Evolutionary conservation across 768 basidiomycete genomes (phyloP), one percentile per base, ranked within the genome.

Genomic region (Phlebiopsis flavidoalba): DNA sequence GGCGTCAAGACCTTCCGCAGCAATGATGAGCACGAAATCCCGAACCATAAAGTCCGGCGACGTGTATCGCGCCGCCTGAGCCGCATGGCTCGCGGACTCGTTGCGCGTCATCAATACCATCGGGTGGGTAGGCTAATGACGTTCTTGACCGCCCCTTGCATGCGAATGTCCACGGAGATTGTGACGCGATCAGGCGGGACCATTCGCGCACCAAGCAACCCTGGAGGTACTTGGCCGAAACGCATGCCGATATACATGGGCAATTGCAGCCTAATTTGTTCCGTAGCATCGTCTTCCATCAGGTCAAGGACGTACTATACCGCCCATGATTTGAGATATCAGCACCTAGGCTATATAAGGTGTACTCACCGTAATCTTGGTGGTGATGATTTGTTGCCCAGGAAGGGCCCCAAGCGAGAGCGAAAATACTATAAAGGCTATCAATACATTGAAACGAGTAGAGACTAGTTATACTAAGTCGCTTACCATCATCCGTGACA

Each of bases 331-430:
- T 24, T 69, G 70, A 6, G 83, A 77, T 1, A 67, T 77, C 40
- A 75, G 64, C 22, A 21, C 10, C 22, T 43, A 5, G 35, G 1
- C 12, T 17, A 17, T 17, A 12, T 17, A 10, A 54, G 26, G 15
- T 36, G 2, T 8, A 21, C 49, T n/a, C 63, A 83, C 84, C 49
- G 77, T 77, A 33, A 84, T 33, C 36, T 70, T 72, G 0, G 76
- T 74, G 22, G 70, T 72, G 4, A 84, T 77, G 1, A 68, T 77
- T 40, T 76, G 65, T 1, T 63, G 62, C 0, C 78, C 71, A 37
- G 80, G 80, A 55, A 86, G 76, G 0, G 80, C 79, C 6, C 84
- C 84, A 3, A 86, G 65, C 2, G 84, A 85, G 45, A 86, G 80
- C 0, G 78, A 81, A 65, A 85, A 84, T 52, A 83, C 84, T 86